Evolutionary conservation across 2,329 filamentous ascomycete genomes (phyloP).

Genomic region (Boeremia exigua): DNA sequence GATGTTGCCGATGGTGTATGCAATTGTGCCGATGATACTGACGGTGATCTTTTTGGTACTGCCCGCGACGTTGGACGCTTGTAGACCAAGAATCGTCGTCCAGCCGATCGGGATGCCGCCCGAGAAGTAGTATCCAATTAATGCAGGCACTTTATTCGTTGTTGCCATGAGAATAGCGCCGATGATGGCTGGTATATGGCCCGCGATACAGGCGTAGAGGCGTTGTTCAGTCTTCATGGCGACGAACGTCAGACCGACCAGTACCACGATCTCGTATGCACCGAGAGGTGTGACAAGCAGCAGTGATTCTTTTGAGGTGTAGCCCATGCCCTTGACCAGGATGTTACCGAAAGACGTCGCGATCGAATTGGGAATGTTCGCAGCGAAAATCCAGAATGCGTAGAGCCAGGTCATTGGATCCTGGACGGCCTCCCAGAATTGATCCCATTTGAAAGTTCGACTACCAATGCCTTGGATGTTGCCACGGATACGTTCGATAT

Average conservation of each 20-base stretch:
- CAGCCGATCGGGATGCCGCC: conserved; percentile 49
- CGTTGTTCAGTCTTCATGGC: conserved; percentile 40
- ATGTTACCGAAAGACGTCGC: conserved; percentile 50
- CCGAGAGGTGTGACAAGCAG: conserved; percentile 41
- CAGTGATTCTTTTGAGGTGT: conserved; percentile 34
- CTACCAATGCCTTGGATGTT: conserved; percentile 49
- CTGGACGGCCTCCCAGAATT: conserved; percentile 44
- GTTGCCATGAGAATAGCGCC: conserved; percentile 50
- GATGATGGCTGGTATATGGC: conserved; percentile 46
- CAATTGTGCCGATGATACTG: conserved; percentile 42
- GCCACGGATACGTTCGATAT: conserved; percentile 43
- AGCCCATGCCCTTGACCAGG: conserved; percentile 49
- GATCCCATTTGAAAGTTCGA: conserved; percentile 43
- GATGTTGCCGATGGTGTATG: conserved; percentile 51
- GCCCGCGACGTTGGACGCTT: conserved; percentile 41
- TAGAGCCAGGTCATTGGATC: conserved; percentile 48
- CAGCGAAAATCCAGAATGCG: conserved; percentile 46
- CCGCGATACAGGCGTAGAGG: conserved; percentile 44
- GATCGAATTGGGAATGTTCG: conserved; percentile 49
- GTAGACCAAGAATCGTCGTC: conserved; percentile 49
- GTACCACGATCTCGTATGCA: conserved; percentile 47
- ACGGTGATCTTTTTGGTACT: conserved; percentile 46
- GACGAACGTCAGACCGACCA: conserved; percentile 47
- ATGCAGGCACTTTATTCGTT: conserved; percentile 42
- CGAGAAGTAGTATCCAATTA: conserved; percentile 36